phyloP scores from a whole-genome alignment of 1,284 basidiomycete species.

The Ustilago tritici region DNA sequence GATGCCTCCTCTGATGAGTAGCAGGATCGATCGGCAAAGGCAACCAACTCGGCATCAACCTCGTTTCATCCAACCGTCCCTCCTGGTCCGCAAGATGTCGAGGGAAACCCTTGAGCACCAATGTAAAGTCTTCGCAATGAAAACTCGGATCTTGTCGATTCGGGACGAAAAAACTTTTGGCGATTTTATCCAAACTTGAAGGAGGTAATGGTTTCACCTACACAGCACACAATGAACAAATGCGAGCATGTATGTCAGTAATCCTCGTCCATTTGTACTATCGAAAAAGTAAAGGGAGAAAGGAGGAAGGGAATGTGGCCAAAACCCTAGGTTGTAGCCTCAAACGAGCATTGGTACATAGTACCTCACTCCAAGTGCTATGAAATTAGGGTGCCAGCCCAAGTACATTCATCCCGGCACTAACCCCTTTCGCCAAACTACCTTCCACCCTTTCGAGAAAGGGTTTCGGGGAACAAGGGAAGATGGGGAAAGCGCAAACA shows the following conservation, averaged over 20 bases:
- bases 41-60: slow-evolving; percentile 30
- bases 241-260: slow-evolving; percentile 12
- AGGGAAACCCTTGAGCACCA: slow-evolving; percentile 43
- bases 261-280: neutral
- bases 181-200: slow-evolving; percentile 7
- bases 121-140: slow-evolving; percentile 19
- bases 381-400: slow-evolving; percentile 61
- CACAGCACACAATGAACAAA: neutral
- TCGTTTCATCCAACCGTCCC: slow-evolving; percentile 14
- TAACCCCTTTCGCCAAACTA: slow-evolving; percentile 1
- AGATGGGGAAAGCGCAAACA: slow-evolving; percentile 22
- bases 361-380: slow-evolving; percentile 56
- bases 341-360: slow-evolving; percentile 55
- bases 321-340: slow-evolving; percentile 59
- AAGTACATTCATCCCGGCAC: slow-evolving; percentile 53
- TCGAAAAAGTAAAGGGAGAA: neutral
- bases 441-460: neutral
- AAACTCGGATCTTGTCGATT: slow-evolving; percentile 4
- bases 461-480: neutral
- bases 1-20: slow-evolving; percentile 39
- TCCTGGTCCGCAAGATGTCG: slow-evolving; percentile 18
- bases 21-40: slow-evolving; percentile 27
- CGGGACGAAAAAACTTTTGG: slow-evolving; percentile 14
- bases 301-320: slow-evolving; percentile 27
- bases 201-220: slow-evolving; percentile 36